Conservation (phyloP, 768 basidiomycete genomes). For the Pisolithus tinctorius region DNA sequence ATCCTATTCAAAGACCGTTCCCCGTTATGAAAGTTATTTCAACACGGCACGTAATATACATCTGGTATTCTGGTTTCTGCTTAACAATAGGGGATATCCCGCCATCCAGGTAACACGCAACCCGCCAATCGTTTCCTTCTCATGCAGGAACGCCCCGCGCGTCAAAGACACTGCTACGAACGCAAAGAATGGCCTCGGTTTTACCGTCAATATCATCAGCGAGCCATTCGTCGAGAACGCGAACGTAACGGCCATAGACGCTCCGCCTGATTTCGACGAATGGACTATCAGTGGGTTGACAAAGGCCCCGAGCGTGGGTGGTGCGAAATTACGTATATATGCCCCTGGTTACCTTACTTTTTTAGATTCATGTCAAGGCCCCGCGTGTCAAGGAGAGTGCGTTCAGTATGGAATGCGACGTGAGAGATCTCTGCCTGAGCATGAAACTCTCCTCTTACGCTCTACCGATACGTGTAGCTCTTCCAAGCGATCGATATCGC, state of each 20-base stretch:
- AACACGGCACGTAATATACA: constrained; percentile 12
- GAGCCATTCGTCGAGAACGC: constrained; percentile 39
- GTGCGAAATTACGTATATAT: too few relatives aligned
- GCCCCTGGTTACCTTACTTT: too few relatives aligned
- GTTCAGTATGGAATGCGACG: constrained; percentile 41
- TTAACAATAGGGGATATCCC: too few relatives aligned
- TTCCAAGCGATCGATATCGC: constrained; percentile 28
- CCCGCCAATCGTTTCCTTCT: constrained; percentile 34
- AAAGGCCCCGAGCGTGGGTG: constrained; percentile 29
- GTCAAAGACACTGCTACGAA: constrained; percentile 41
- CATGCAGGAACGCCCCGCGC: constrained; percentile 12
- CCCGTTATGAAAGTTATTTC: constrained; percentile 15
- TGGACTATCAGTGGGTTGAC: constrained; percentile 38
- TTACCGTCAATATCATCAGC: constrained; percentile 49
- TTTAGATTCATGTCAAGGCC: constrained; percentile 31
- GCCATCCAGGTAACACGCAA: constrained; percentile 12
- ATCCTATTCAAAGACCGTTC: background rate
- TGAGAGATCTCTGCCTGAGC: background rate
- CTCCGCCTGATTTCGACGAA: constrained; percentile 31
- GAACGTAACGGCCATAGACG: constrained; percentile 31
- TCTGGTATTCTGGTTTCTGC: background rate
- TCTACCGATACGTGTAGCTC: constrained; percentile 9
- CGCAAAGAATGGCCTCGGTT: constrained; percentile 29
- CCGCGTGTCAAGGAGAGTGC: constrained; percentile 38
- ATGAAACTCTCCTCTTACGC: background rate